Evolutionary conservation across 768 basidiomycete genomes (phyloP).

Genomic region (Gloeophyllum trabeum): DNA sequence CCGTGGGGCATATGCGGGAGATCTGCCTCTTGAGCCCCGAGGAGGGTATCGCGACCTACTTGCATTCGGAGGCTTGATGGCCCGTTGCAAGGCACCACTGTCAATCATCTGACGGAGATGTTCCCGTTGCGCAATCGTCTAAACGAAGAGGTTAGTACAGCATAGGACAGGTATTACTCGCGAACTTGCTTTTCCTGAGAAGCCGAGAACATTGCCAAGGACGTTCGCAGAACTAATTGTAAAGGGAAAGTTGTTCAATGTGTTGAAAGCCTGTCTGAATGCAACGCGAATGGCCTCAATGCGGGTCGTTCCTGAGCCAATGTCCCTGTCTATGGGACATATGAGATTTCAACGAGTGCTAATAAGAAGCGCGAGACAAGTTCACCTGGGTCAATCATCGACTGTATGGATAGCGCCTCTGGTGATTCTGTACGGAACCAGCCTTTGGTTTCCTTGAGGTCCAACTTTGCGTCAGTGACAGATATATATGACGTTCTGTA

Average conservation of each 20-base stretch:
- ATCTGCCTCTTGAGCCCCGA: no score
- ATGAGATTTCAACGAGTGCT: no score
- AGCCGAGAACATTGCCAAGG: conserved; percentile 12
- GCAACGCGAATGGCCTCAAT: conserved; percentile 19
- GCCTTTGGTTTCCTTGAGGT: conserved; percentile 22
- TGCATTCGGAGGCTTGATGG: no score
- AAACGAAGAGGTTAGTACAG: no score
- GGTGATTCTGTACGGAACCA: conserved; percentile 18
- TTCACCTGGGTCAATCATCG: conserved; percentile 29
- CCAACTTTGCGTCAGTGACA: conserved; percentile 19
- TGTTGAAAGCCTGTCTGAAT: conserved; percentile 23
- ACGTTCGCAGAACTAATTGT: conserved; percentile 6
- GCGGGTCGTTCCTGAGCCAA: conserved; percentile 22
- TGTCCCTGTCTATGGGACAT: conserved; percentile 27
- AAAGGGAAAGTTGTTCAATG: conserved; percentile 7
- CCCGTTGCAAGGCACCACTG: no score
- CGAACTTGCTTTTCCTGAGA: conserved; percentile 11
- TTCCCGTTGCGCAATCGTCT: no score
- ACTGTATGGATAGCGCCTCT: conserved; percentile 26
- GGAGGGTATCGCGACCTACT: no score
- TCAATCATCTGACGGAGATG: no score
- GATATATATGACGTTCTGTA: conserved; percentile 30
- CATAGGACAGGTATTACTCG: no score
- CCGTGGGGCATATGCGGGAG: no score
- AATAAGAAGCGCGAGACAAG: no score